These are phyloP conservation scores for Gautieria morchelliformis DNA, from an alignment of 768 basidiomycete species.

Conservation along the genomic window DNA sequence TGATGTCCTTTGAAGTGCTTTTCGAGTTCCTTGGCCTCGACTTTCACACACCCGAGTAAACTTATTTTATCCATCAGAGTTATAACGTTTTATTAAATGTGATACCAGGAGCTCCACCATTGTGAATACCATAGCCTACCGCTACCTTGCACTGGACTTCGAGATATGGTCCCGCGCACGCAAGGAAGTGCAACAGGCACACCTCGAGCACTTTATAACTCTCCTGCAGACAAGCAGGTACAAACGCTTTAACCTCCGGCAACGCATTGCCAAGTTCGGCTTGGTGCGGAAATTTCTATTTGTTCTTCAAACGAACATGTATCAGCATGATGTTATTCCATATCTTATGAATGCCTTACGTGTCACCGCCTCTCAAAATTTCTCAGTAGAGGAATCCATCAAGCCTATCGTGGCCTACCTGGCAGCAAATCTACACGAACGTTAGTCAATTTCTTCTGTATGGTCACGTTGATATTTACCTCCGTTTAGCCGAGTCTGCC, in stretches of 20 bases:
- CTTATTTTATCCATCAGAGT: not conserved
- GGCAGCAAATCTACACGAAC: slow-evolving; percentile 66
- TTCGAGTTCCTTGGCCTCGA: slow-evolving; percentile 84
- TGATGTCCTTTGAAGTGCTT: slow-evolving; percentile 71
- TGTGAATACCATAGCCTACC: slow-evolving; percentile 73
- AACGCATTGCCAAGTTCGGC: slow-evolving; percentile 61
- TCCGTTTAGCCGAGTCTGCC: slow-evolving; percentile 1
- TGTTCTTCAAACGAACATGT: slow-evolving; percentile 73
- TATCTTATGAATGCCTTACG: slow-evolving; percentile 52
- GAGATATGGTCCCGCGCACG: slow-evolving; percentile 76
- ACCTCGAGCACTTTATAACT: slow-evolving; percentile 74
- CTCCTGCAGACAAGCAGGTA: slow-evolving; percentile 66
- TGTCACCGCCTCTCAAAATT: slow-evolving; percentile 52
- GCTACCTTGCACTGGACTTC: slow-evolving; percentile 78
- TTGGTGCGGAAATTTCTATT: slow-evolving; percentile 73
- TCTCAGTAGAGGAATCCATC: slow-evolving; percentile 63
- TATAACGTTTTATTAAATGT: no score
- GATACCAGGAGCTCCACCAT: slow-evolving; percentile 63
- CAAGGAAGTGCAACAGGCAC: slow-evolving; percentile 64
- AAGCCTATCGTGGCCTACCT: slow-evolving; percentile 83
- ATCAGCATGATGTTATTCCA: slow-evolving; percentile 40
- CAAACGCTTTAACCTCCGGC: slow-evolving; percentile 66
- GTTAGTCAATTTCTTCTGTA: slow-evolving; percentile 29
- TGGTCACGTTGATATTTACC: not conserved
- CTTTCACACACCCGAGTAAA: slow-evolving; percentile 69